A percentile compares a stretch with the other conserved stretches of the same genome.
These are phyloP conservation scores for Stephania yunnanensis DNA, from an alignment of 164 flowering plant species.

Conservation along the genomic window DNA sequence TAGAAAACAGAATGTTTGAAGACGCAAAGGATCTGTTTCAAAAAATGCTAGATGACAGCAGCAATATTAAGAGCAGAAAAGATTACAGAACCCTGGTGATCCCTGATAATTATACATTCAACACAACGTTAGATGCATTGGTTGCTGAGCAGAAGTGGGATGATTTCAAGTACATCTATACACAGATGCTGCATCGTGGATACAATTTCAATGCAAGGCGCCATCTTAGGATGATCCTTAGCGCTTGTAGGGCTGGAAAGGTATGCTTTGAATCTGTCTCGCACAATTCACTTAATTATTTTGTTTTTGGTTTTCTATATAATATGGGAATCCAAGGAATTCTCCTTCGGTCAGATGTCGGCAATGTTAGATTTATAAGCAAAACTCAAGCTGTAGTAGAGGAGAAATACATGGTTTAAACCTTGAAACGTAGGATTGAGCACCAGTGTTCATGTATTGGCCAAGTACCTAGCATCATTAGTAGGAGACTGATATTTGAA, in stretches of 20 bases:
- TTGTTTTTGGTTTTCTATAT: not conserved
- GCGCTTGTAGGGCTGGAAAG: constrained; percentile 77
- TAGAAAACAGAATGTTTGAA: constrained; percentile 53
- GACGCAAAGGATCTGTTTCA: constrained; percentile 61
- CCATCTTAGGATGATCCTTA: constrained; percentile 64
- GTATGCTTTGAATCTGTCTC: constrained; percentile 27
- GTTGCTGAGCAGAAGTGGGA: constrained; percentile 56
- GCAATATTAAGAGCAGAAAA: constrained; percentile 18
- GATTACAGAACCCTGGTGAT: constrained; percentile 37
- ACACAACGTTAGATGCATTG: constrained; percentile 69
- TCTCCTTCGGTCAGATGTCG: too few species aligned
- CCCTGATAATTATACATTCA: constrained; percentile 76
- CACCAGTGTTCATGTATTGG: too few species aligned
- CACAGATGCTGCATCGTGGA: constrained; percentile 59
- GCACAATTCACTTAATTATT: not conserved
- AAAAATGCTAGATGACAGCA: constrained; percentile 40
- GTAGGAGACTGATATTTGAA: too few species aligned
- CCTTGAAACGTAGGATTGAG: too few species aligned
- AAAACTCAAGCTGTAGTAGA: too few species aligned
- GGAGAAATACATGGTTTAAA: too few species aligned
- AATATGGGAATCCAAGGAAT: too few species aligned
- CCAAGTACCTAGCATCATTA: too few species aligned
- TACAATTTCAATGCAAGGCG: constrained; percentile 69
- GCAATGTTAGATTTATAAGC: too few species aligned
- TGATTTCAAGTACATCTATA: constrained; percentile 53